Evolutionary conservation across 306 rosid species (phyloP).

Genomic region (Parietaria judaica): DNA sequence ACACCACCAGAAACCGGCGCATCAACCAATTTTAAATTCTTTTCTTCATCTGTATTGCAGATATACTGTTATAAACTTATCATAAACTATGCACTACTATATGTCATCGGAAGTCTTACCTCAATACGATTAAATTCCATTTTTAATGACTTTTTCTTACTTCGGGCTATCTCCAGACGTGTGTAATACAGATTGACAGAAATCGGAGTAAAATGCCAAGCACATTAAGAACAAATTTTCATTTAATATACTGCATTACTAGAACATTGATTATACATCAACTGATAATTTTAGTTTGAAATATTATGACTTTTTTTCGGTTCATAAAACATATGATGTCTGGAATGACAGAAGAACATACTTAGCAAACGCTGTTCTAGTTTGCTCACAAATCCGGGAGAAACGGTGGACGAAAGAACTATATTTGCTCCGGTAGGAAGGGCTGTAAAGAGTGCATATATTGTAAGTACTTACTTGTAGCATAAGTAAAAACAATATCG

Average conservation of each 20-base stretch:
- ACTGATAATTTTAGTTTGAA: background rate
- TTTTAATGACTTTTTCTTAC: background rate
- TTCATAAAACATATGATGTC: background rate
- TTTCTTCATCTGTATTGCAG: conserved; percentile 56
- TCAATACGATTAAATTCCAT: too few relatives aligned
- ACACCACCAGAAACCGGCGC: conserved; percentile 99
- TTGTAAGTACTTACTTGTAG: conserved; percentile 19
- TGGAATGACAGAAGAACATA: conserved; percentile 28
- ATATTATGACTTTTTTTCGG: background rate
- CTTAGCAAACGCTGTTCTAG: conserved; percentile 65
- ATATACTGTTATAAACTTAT: conserved; percentile 24
- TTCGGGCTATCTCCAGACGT: background rate
- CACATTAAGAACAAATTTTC: too few relatives aligned
- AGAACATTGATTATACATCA: too few relatives aligned
- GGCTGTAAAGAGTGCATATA: conserved; percentile 33
- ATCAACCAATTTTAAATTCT: conserved; percentile 81
- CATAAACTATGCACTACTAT: conserved; percentile 13
- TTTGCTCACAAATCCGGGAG: conserved; percentile 85
- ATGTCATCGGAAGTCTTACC: background rate
- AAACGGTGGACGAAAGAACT: conserved; percentile 84
- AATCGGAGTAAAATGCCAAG: too few relatives aligned
- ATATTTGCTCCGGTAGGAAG: conserved; percentile 81
- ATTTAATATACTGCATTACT: too few relatives aligned
- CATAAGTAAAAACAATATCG: conserved; percentile 8
- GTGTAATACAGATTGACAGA: background rate